Conservation (phyloP, 2,329 filamentous ascomycete species). For the Colletotrichum sansevieriae region DNA sequence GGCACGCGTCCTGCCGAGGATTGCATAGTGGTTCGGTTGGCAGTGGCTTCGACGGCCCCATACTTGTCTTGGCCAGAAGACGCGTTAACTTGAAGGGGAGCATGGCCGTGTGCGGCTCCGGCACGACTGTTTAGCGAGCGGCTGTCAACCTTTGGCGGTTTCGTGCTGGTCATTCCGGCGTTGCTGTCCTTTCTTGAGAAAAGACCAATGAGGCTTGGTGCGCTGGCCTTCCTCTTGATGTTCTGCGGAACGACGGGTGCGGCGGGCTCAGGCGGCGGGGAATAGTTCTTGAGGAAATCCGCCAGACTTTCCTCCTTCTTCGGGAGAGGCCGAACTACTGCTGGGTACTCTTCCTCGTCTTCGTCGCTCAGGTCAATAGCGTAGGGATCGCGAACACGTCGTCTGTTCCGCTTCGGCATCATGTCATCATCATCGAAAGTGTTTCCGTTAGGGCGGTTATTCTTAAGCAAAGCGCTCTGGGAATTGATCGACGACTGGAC, state of each 20-base stretch:
- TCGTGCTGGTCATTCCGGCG: slow-evolving; percentile 46
- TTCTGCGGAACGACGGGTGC: slow-evolving; percentile 49
- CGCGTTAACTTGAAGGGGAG: slow-evolving; percentile 67
- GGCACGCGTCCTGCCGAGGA: slow-evolving; percentile 58
- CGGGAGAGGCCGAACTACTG: slow-evolving; percentile 54
- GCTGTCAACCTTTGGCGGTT: slow-evolving; percentile 47
- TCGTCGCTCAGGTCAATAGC: slow-evolving; percentile 88
- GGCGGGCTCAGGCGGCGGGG: slow-evolving; percentile 70
- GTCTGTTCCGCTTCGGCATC: slow-evolving; percentile 79
- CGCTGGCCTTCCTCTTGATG: slow-evolving; percentile 73
- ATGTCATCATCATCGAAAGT: slow-evolving; percentile 65
- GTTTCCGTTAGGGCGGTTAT: slow-evolving; percentile 53
- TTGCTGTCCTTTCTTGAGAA: slow-evolving; percentile 59
- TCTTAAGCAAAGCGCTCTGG: slow-evolving; percentile 74
- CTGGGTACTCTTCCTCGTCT: slow-evolving; percentile 66
- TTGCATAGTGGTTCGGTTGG: slow-evolving; percentile 31
- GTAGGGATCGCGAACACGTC: slow-evolving; percentile 88
- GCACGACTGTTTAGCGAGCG: slow-evolving; percentile 57
- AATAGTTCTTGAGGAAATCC: slow-evolving; percentile 79
- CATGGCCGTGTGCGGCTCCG: slow-evolving; percentile 57
- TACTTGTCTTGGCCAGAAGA: slow-evolving; percentile 61
- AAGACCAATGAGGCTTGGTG: slow-evolving; percentile 72
- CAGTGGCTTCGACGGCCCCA: slow-evolving; percentile 47
- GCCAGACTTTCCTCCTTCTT: slow-evolving; percentile 76
- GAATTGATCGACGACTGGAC: slow-evolving; percentile 80